Evolutionary conservation across 305 asterid genomes (phyloP), one percentile per base, ranked within the genome.

Genomic region (Fraxinus sp.): DNA sequence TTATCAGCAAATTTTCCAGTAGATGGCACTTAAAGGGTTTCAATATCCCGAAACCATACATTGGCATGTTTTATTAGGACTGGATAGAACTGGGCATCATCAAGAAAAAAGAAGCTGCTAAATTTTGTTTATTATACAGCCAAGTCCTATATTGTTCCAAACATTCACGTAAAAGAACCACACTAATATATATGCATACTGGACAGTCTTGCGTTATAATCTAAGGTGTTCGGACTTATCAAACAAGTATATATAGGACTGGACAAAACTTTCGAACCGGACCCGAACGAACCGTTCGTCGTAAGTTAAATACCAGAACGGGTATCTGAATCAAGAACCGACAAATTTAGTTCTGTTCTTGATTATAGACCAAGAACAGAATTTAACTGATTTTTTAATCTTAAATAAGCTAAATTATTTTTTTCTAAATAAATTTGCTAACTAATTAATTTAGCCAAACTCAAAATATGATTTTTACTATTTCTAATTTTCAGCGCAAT

Each of bases 41-140:
- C 26, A 8, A 72, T 52, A 76, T 83, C 57, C 77, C 57, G 6
- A 84, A 84, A 76, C 77, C 30, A 8, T 59, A 20, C 13, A 20
- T 55, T 59, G 14, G 30, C 18, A 20, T 59, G 28, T 20, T 20
- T 59, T 7, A 59, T 20, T 7, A 59, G 70, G 30, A 20, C 30
- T 7, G 30, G 70, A 59, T 59, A 3, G 30, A 10, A 59, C 13
- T 7, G 1, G 28, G 30, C 30, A 20, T 10, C 26, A 7, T 59
- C 70, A 20, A 59, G 28, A 22, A 7, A 20, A 59, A 20, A 20
- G 10, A 59, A 20, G 70, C 0, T 20, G 4, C 70, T 7, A 18
- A 59, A 18, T 59, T 59, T 7, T 20, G 70, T 20, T 18, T 59
- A 18, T 59, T 18, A 59, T 20, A 20, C 9, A 10, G 1, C 26